Conservation (phyloP, 495 filamentous ascomycete species). For the Oleoguttula mirabilis region DNA sequence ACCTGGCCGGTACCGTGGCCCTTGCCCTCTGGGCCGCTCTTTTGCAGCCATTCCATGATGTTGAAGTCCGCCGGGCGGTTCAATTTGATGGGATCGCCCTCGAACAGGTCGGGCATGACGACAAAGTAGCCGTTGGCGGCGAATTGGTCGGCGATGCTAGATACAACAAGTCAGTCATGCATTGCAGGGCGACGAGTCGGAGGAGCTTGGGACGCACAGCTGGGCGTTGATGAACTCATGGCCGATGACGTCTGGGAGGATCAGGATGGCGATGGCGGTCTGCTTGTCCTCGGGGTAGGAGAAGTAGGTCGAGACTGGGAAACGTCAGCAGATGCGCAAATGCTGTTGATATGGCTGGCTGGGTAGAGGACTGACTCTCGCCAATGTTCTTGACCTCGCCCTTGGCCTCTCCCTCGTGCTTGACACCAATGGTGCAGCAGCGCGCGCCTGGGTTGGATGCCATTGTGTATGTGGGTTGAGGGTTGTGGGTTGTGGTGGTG, state of each 20-base stretch:
- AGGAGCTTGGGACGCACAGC: constrained; percentile 45
- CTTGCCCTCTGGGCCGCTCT: constrained; percentile 18
- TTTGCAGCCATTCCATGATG: constrained; percentile 45
- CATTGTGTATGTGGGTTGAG: no score
- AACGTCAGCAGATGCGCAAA: neutral
- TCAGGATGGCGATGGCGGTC: constrained; percentile 33
- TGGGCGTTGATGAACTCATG: constrained; percentile 62
- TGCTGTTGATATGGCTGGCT: neutral
- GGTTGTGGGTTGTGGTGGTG: no score
- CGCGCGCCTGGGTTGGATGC: constrained; percentile 32
- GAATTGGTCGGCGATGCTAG: constrained; percentile 65
- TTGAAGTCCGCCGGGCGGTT: constrained; percentile 48
- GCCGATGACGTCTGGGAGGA: constrained; percentile 35
- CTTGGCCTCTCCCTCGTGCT: constrained; percentile 33
- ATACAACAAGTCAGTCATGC: no score
- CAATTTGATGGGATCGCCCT: constrained; percentile 53
- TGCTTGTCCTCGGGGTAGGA: constrained; percentile 30
- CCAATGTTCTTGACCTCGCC: constrained; percentile 33
- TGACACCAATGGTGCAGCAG: constrained; percentile 36
- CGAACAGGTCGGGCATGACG: constrained; percentile 65
- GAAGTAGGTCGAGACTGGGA: constrained; percentile 36
- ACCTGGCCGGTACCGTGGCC: constrained; percentile 46
- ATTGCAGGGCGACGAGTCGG: no score
- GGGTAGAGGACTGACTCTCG: constrained; percentile 29
- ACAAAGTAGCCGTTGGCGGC: constrained; percentile 72